These are phyloP conservation scores for Catharanthus roseus DNA, from an alignment of 257 asterid genomes.

Conservation along the genomic window DNA sequence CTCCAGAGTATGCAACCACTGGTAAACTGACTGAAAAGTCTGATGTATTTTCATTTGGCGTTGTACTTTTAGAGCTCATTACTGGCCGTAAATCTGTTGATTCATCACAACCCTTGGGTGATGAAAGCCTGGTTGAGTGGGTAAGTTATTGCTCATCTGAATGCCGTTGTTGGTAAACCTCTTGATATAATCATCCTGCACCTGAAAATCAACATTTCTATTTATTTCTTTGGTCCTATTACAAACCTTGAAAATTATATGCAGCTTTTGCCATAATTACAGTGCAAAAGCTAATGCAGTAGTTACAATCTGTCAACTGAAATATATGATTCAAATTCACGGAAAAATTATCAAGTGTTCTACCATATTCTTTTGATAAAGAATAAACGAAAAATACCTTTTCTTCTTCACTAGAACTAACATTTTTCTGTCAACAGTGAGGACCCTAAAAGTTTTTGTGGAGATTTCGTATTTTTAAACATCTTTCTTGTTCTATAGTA, in stretches of 20 bases:
- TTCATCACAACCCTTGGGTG: conserved; percentile 76
- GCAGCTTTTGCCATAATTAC: neutral
- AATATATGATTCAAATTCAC: neutral
- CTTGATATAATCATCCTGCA: conserved; percentile 14
- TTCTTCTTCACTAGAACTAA: neutral
- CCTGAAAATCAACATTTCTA: neutral
- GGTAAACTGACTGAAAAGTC: conserved; percentile 88
- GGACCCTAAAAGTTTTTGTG: neutral
- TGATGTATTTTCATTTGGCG: conserved; percentile 78
- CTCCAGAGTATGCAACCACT: conserved; percentile 84
- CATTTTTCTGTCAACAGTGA: neutral
- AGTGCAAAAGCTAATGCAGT: neutral
- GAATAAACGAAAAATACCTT: neutral
- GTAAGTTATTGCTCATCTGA: conserved; percentile 31
- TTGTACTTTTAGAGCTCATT: conserved; percentile 83
- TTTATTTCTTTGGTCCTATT: neutral
- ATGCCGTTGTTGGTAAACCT: conserved; percentile 1
- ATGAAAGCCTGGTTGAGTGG: conserved; percentile 90
- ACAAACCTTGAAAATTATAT: neutral
- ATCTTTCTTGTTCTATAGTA: neutral
- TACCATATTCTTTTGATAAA: neutral
- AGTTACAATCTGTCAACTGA: neutral
- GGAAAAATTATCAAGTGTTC: neutral
- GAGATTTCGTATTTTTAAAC: neutral
- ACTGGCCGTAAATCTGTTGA: conserved; percentile 89